Percentiles rank a stretch among this genome's conserved stretches.
Conservation (phyloP, 1,284 basidiomycete species). For the Heimioporus retisporus region DNA sequence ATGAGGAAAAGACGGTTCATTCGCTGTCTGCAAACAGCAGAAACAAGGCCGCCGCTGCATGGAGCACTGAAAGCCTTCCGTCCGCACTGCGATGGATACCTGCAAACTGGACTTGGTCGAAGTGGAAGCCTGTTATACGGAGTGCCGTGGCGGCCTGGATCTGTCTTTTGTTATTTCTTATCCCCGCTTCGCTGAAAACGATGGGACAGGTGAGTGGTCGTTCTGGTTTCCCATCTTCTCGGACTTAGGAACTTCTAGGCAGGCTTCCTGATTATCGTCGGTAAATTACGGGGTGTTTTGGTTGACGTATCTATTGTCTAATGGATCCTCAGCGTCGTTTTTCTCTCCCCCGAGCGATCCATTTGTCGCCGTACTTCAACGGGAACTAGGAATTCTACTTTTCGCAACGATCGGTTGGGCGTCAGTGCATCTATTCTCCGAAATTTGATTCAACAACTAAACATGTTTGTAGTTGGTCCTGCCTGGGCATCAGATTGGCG, state of each 20-base stretch:
- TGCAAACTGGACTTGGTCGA: slow-evolving; percentile 65
- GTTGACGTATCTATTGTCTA: neutral
- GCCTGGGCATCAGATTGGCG: slow-evolving; percentile 74
- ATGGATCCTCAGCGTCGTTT: slow-evolving; percentile 59
- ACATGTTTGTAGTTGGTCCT: slow-evolving; percentile 63
- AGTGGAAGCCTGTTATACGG: slow-evolving; percentile 74
- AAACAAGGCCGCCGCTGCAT: neutral
- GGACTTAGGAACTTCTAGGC: slow-evolving; percentile 51
- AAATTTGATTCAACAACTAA: slow-evolving; percentile 7
- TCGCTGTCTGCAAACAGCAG: no score
- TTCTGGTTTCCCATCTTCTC: slow-evolving; percentile 9
- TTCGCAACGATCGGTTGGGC: slow-evolving; percentile 70
- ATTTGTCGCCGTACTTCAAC: slow-evolving; percentile 75
- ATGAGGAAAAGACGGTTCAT: slow-evolving; percentile 8
- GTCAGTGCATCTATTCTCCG: slow-evolving; percentile 51
- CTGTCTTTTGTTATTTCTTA: slow-evolving; percentile 70
- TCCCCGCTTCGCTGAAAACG: slow-evolving; percentile 57
- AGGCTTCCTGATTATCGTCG: slow-evolving; percentile 74
- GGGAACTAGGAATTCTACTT: slow-evolving; percentile 70
- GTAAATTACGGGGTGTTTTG: slow-evolving; percentile 40
- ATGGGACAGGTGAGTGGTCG: slow-evolving; percentile 67
- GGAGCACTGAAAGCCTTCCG: slow-evolving; percentile 29
- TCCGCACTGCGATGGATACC: slow-evolving; percentile 64
- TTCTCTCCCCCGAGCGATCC: slow-evolving; percentile 78
- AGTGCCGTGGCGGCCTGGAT: slow-evolving; percentile 75